phyloP scores from a whole-genome alignment of 257 asterid genomes.

The Jacaranda copaia region DNA sequence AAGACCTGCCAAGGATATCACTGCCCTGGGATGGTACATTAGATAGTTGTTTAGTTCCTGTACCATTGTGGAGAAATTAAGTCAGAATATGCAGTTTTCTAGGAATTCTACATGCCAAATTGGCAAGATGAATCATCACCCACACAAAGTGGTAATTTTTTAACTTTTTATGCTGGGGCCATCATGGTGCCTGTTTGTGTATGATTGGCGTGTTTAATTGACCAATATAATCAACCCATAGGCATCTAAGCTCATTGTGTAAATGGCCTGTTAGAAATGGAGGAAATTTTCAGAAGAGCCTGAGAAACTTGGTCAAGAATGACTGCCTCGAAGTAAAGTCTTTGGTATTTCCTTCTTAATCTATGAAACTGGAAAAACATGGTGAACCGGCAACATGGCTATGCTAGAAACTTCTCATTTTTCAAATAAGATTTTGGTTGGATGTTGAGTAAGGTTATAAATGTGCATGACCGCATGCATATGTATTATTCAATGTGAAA shows the following conservation, averaged over 20 bases:
- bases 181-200: slow-evolving; percentile 5
- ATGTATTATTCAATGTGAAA: too few relatives aligned
- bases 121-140: background rate
- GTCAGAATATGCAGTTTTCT: background rate
- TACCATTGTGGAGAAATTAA: background rate
- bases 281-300: background rate
- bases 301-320: background rate
- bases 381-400: background rate
- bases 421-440: too few relatives aligned
- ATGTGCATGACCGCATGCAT: too few relatives aligned
- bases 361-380: background rate
- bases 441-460: too few relatives aligned
- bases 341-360: background rate
- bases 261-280: background rate
- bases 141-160: background rate
- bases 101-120: background rate
- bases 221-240: background rate
- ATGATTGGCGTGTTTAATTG: background rate
- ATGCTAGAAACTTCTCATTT: too few relatives aligned
- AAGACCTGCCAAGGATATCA: background rate
- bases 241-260: too few relatives aligned
- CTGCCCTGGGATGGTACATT: background rate
- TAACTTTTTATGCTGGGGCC: background rate
- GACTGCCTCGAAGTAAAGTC: background rate
- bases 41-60: background rate